These are phyloP conservation scores for Cytauxzoon felis DNA, from an alignment of 169 alveolate genomes.

Conservation along the genomic window DNA sequence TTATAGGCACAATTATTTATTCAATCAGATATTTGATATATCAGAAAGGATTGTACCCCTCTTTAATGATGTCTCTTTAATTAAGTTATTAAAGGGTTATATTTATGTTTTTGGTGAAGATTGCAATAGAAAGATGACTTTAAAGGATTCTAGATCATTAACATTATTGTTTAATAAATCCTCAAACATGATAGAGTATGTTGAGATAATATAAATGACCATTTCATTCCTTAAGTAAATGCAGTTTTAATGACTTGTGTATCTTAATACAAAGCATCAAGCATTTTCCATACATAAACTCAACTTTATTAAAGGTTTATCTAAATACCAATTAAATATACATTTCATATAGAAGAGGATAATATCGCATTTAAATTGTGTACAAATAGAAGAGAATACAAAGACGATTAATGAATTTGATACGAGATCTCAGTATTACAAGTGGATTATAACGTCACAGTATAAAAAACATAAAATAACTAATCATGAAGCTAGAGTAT, in stretches of 20 bases:
- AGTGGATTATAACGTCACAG: no score
- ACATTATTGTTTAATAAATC: constrained; percentile 14
- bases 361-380: no score
- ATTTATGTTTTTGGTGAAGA: background rate
- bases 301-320: background rate
- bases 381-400: no score
- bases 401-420: no score
- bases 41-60: background rate
- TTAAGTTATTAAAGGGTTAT: background rate
- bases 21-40: background rate
- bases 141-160: constrained; percentile 17
- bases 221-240: no score
- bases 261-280: background rate
- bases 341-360: no score
- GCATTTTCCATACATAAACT: background rate
- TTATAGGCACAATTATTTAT: constrained; percentile 4
- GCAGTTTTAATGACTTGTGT: background rate
- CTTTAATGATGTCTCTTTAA: background rate
- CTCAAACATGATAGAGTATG: constrained; percentile 20
- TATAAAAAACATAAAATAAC: no score
- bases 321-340: no score
- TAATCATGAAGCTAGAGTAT: no score
- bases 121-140: no score
- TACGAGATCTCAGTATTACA: no score
- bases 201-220: no score